A percentile compares a stretch with the other conserved stretches of the same genome.
phyloP scores from a whole-genome alignment of 1,139 yeast species.

The Sporopachydermia cereana region DNA sequence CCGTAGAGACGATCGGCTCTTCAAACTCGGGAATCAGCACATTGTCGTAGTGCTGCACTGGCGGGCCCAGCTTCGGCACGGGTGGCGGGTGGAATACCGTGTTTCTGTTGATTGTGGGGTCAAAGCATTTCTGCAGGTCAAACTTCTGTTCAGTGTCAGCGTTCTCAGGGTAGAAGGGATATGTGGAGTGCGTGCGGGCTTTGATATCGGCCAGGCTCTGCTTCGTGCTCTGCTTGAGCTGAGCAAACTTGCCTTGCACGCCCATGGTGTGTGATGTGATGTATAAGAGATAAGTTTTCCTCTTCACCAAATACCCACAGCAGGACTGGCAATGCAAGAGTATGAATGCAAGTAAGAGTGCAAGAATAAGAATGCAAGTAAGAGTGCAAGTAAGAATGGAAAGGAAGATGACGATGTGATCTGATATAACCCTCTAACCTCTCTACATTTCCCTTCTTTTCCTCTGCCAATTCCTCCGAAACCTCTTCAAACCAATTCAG shows the following conservation, averaged over 20 bases:
- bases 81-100: not conserved
- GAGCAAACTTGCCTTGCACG: not conserved
- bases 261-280: not conserved
- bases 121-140: not conserved
- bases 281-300: no score
- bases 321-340: not conserved
- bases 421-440: no score
- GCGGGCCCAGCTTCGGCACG: not conserved
- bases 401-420: no score
- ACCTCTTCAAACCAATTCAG: no score
- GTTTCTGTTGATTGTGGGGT: not conserved
- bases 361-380: not conserved
- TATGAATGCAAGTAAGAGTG: not conserved
- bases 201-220: not conserved
- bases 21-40: slow-evolving; percentile 22
- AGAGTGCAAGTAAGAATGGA: not conserved
- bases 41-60: not conserved
- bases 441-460: no score
- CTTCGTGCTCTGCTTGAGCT: not conserved
- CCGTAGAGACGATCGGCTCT: slow-evolving; percentile 33
- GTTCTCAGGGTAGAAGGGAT: slow-evolving; percentile 5
- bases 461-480: no score
- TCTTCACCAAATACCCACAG: not conserved
- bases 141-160: not conserved
- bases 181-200: not conserved